phyloP scores from a whole-genome alignment of 2,329 filamentous ascomycete genomes.

The Sphaerulina vaccinii region DNA sequence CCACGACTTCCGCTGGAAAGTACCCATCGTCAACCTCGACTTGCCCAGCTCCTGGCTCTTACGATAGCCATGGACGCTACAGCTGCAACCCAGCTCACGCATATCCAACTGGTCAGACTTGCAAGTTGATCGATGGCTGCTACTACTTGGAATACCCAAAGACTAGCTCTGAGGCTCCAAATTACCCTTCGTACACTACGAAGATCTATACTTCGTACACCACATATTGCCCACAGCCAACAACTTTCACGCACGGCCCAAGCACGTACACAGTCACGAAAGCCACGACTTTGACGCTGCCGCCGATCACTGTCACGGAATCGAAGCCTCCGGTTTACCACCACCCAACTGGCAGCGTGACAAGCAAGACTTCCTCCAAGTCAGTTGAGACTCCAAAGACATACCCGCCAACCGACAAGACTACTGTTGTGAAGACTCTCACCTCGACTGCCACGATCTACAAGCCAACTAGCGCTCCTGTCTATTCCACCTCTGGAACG shows the following conservation, averaged over 20 bases:
- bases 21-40: not conserved
- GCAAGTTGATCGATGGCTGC: slow-evolving; percentile 18
- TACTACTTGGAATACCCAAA: slow-evolving; percentile 19
- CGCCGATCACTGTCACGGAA: slow-evolving; percentile 23
- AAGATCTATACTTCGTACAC: slow-evolving; percentile 67
- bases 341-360: slow-evolving; percentile 54
- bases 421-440: slow-evolving; percentile 69
- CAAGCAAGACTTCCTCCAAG: not conserved
- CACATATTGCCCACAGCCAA: slow-evolving; percentile 71
- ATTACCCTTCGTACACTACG: slow-evolving; percentile 26
- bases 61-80: slow-evolving; percentile 9
- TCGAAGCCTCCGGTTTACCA: slow-evolving; percentile 50
- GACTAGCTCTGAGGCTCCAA: slow-evolving; percentile 36
- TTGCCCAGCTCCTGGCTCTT: slow-evolving; percentile 12
- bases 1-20: not conserved
- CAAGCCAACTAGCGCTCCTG: not conserved
- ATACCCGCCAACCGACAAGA: slow-evolving; percentile 1
- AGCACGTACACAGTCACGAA: slow-evolving; percentile 67
- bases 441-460: slow-evolving; percentile 39
- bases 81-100: slow-evolving; percentile 23
- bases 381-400: not conserved
- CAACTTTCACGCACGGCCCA: slow-evolving; percentile 61
- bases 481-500: not conserved
- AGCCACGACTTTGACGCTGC: slow-evolving; percentile 32
- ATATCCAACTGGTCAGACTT: slow-evolving; percentile 24